Percentiles rank a stretch among this genome's conserved stretches.
These are phyloP conservation scores for Schizopora paradoxa DNA, from an alignment of 1,284 basidiomycete genomes.

Conservation along the genomic window DNA sequence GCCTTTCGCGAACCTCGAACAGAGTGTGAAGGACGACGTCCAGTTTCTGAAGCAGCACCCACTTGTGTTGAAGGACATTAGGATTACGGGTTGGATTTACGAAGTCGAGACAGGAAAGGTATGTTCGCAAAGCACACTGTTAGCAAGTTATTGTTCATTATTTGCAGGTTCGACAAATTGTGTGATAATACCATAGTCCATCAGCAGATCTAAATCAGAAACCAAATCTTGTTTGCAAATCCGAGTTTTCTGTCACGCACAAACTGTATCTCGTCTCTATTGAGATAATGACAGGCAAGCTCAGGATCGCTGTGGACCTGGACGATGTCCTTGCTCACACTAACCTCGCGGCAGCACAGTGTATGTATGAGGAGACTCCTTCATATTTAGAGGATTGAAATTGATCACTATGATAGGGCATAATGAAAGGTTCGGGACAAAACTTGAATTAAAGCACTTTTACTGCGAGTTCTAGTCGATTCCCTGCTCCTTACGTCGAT, in stretches of 20 bases:
- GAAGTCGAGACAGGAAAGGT: slow-evolving; percentile 59
- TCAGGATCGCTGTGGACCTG: slow-evolving; percentile 73
- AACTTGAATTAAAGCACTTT: slow-evolving; percentile 49
- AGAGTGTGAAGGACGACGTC: slow-evolving; percentile 53
- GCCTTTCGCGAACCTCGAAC: slow-evolving; percentile 48
- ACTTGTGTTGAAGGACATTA: slow-evolving; percentile 48
- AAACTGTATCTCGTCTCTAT: no score
- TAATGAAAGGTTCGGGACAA: slow-evolving; percentile 56
- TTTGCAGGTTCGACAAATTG: slow-evolving; percentile 8
- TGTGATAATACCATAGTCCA: slow-evolving; percentile 3
- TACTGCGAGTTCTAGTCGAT: slow-evolving; percentile 48
- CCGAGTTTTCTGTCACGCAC: no score
- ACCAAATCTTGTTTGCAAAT: no score
- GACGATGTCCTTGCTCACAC: slow-evolving; percentile 76
- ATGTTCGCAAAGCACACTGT: no score
- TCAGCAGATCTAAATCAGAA: no score
- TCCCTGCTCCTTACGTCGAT: neutral
- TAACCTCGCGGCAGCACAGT: slow-evolving; percentile 58
- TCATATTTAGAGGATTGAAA: neutral
- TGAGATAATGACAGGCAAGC: no score
- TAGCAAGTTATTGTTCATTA: no score
- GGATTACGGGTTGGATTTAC: slow-evolving; percentile 62
- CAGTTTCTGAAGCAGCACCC: slow-evolving; percentile 49
- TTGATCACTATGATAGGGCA: slow-evolving; percentile 58
- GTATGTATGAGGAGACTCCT: slow-evolving; percentile 37